Evolutionary conservation across 2,329 filamentous ascomycete species (phyloP).

Genomic region (Purpureocillium takamizusanense): DNA sequence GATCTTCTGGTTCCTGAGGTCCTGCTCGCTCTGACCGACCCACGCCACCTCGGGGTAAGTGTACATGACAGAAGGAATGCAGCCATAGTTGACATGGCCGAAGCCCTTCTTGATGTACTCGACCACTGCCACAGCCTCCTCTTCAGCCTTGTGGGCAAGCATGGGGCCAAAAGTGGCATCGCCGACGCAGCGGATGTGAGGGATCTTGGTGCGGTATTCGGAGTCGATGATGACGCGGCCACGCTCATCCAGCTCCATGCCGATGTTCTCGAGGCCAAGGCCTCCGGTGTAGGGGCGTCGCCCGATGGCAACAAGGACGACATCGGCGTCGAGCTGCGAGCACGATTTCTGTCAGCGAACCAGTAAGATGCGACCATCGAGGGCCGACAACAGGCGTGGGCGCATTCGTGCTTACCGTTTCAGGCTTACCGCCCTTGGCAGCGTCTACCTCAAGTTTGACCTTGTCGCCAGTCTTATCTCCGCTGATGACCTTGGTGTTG

Average conservation of each 20-base stretch:
- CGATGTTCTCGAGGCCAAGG: slow-evolving; percentile 88
- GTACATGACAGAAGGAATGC: slow-evolving; percentile 99
- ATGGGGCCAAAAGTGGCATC: slow-evolving; percentile 97
- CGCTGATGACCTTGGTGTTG: slow-evolving; percentile 85
- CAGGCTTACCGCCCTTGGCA: slow-evolving; percentile 91
- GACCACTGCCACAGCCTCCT: slow-evolving; percentile 88
- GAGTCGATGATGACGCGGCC: slow-evolving; percentile 95
- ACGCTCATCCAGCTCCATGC: slow-evolving; percentile 83
- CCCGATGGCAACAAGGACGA: slow-evolving; percentile 93
- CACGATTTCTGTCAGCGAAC: neutral
- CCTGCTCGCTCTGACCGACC: slow-evolving; percentile 96
- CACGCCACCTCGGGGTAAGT: slow-evolving; percentile 97
- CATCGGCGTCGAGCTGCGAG: slow-evolving; percentile 77
- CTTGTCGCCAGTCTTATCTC: slow-evolving; percentile 68
- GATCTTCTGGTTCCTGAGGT: slow-evolving; percentile 80
- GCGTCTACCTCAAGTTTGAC: slow-evolving; percentile 81
- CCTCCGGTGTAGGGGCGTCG: slow-evolving; percentile 89
- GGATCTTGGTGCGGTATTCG: slow-evolving; percentile 95
- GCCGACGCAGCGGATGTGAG: slow-evolving; percentile 93
- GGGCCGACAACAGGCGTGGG: slow-evolving; percentile 40
- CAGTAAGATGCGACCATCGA: too few relatives aligned
- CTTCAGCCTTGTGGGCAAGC: slow-evolving; percentile 98
- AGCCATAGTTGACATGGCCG: slow-evolving; percentile 97
- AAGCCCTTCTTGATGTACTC: slow-evolving; percentile 98
- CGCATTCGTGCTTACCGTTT: slow-evolving; percentile 36